These are phyloP conservation scores for Myriangium duriaei DNA, from an alignment of 2,329 filamentous ascomycete species.

Conservation along the genomic window DNA sequence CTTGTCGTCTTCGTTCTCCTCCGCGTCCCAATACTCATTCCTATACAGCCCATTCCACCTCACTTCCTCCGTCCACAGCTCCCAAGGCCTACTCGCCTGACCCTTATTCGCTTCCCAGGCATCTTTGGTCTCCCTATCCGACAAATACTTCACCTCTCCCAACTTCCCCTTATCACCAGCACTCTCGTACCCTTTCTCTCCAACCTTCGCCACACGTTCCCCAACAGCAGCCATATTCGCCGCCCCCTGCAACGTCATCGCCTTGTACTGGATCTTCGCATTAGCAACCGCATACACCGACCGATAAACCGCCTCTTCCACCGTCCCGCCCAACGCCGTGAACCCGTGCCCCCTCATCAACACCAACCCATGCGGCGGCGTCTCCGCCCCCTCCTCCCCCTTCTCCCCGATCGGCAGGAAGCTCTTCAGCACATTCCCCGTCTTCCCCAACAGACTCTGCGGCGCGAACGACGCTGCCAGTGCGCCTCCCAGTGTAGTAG, in stretches of 20 bases:
- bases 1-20: not conserved
- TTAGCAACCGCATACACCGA: constrained; percentile 30
- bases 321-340: constrained; percentile 28
- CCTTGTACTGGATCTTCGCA: constrained; percentile 30
- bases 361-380: constrained; percentile 18
- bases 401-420: constrained; percentile 11
- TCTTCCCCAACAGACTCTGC: constrained; percentile 17
- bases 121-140: constrained; percentile 30
- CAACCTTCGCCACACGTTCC: constrained; percentile 21
- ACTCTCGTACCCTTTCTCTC: constrained; percentile 25
- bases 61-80: constrained; percentile 32
- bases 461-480: constrained; percentile 22
- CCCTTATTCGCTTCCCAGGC: constrained; percentile 25
- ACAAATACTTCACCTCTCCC: constrained; percentile 30
- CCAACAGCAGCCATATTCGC: constrained; percentile 28
- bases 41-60: constrained; percentile 27
- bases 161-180: constrained; percentile 29
- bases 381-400: constrained; percentile 3
- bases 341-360: constrained; percentile 35
- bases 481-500: constrained; percentile 21
- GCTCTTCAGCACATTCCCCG: constrained; percentile 19
- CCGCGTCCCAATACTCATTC: constrained; percentile 20
- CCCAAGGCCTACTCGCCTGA: constrained; percentile 28
- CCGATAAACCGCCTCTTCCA: constrained; percentile 35
- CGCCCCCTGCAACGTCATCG: constrained; percentile 24